These are phyloP conservation scores for Monilinia fructicola DNA, from an alignment of 2,329 filamentous ascomycete species.

Conservation along the genomic window DNA sequence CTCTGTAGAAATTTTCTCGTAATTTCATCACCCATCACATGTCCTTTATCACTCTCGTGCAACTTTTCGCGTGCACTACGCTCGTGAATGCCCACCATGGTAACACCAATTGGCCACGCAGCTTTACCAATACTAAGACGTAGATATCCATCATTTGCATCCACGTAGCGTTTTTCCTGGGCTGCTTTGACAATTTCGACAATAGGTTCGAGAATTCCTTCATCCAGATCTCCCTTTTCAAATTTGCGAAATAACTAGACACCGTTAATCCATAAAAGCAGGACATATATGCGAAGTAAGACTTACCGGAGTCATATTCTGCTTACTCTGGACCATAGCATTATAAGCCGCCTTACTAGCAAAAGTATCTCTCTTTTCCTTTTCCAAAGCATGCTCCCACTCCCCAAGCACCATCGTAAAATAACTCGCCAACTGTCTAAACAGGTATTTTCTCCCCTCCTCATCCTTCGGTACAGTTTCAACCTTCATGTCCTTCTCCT, in stretches of 20 bases:
- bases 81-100: conserved; percentile 99
- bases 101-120: conserved; percentile 98
- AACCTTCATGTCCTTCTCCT: conserved; percentile 88
- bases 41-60: conserved; percentile 81
- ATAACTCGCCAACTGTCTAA: conserved; percentile 87
- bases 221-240: conserved; percentile 76
- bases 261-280: conserved; percentile 24
- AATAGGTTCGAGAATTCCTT: conserved; percentile 76
- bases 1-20: conserved; percentile 96
- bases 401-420: conserved; percentile 94
- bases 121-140: conserved; percentile 92
- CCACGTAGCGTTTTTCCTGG: conserved; percentile 87
- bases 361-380: conserved; percentile 63
- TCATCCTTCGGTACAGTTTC: conserved; percentile 60
- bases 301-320: conserved; percentile 76
- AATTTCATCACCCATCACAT: conserved; percentile 95
- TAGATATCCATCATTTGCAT: conserved; percentile 94
- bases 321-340: conserved; percentile 82
- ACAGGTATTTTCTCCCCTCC: conserved; percentile 69
- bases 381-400: conserved; percentile 77
- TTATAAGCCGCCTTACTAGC: conserved; percentile 79
- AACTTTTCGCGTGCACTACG: conserved; percentile 92
- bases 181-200: conserved; percentile 90
- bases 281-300: not conserved
- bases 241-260: conserved; percentile 79